Base-by-base conservation (phyloP, 176 grass and related monocot species). In the Secale cereale region DNA sequence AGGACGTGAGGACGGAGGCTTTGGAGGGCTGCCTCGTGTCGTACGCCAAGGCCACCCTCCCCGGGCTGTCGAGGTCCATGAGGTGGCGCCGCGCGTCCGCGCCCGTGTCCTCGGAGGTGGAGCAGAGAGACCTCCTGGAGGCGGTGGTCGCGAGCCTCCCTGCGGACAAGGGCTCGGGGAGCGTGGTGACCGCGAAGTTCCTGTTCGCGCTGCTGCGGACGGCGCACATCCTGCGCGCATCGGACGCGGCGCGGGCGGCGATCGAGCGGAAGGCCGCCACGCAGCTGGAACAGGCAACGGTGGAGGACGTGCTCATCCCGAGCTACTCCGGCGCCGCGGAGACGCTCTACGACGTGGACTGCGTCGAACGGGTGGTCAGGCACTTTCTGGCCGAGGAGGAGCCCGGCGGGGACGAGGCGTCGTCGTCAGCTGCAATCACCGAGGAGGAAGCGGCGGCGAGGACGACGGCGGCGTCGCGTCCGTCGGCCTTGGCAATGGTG, bases 271-370 rank as follows among this genome's bases (percentile, higher is more conserved):
- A 92, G 86, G 91, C 89, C 13, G 93, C 81, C 9, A 92, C 84
- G 77, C 90, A 86, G 86, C 86, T 98, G 79, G 88, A 94, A 27
- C 88, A 87, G 59, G 90, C 93, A 25, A 77, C 91, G 37, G 30
- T 98, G 50, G 93, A 98, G 46, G 93, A 98, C 62, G 78, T 98
- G 65, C 88, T 98, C 52, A 91, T 98, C 80, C 93, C 93, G 60
- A 96, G 70, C 78, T 98, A 92, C 85, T 98, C 93, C 50, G 85
- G 89, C 90, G 35, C 69, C 6, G 25, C 65, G 12, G 96, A 98
- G 78, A 95, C 83, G 83, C 88, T 98, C 54, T 98, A 98, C 73
- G 93, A 98, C 85, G 91, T 95, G 56, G 91, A 94, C 63, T 95
- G 91, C 79, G 85, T 98, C 50, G 80, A 93, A 27, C 86, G 96